Percentiles rank a stretch among this genome's conserved stretches.
phyloP scores from a whole-genome alignment of 139 green algal species.

The Dunaliella sp. region DNA sequence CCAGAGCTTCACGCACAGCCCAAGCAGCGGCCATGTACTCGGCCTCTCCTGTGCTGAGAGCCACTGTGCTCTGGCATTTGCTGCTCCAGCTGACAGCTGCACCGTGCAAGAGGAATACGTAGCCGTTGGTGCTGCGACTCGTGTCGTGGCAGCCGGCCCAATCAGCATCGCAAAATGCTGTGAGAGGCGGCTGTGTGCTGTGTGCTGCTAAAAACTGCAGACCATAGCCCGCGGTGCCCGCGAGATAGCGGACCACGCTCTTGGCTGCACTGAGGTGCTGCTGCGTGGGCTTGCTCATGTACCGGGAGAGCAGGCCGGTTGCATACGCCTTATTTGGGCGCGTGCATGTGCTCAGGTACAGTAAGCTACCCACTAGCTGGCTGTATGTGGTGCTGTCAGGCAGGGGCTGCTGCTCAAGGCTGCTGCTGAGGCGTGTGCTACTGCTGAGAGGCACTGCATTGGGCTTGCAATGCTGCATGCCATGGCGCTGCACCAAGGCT shows the following conservation, averaged over 20 bases:
- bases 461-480: background rate
- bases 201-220: background rate
- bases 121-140: constrained; percentile 40
- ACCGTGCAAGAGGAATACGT: constrained; percentile 31
- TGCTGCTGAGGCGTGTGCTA: background rate
- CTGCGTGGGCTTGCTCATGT: constrained; percentile 32
- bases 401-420: too few relatives aligned
- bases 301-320: constrained; percentile 31
- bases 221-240: constrained; percentile 17
- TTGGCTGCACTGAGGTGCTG: constrained; percentile 39
- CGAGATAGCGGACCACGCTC: constrained; percentile 33
- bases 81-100: constrained; percentile 37
- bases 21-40: constrained; percentile 43
- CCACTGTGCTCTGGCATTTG: constrained; percentile 48
- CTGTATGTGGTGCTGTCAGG: too few relatives aligned
- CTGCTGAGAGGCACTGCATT: constrained; percentile 5
- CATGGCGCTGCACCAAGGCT: background rate
- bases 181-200: background rate
- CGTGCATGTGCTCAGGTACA: constrained; percentile 30
- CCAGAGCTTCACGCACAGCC: constrained; percentile 12
- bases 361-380: constrained; percentile 28
- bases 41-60: constrained; percentile 41
- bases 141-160: constrained; percentile 36
- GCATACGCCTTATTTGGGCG: constrained; percentile 40
- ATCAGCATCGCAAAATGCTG: constrained; percentile 43